Evolutionary conservation across 1,139 yeast species (phyloP).

Genomic region (Sugiyamaella grinbergsii): DNA sequence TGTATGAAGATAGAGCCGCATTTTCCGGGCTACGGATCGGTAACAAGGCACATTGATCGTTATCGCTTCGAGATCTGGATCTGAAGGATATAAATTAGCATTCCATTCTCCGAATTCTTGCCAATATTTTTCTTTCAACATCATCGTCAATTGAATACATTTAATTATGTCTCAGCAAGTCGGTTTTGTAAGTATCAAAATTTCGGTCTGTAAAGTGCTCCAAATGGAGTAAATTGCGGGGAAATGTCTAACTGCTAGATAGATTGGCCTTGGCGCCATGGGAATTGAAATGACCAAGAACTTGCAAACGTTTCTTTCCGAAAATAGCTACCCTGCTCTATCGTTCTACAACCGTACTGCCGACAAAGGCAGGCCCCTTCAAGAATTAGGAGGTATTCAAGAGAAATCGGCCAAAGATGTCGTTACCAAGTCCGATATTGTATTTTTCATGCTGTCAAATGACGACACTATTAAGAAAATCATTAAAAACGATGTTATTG

Average conservation of each 20-base stretch:
- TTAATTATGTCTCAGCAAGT: constrained; percentile 11
- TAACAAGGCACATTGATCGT: neutral
- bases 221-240: neutral
- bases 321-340: constrained; percentile 24
- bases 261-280: constrained; percentile 35
- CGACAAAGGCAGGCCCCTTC: constrained; percentile 27
- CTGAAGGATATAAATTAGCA: no score
- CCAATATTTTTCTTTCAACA: no score
- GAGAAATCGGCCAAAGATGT: constrained; percentile 26
- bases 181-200: constrained; percentile 14
- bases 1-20: neutral
- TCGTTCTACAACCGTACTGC: constrained; percentile 30
- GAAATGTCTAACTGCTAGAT: constrained; percentile 3
- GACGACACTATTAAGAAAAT: constrained; percentile 27
- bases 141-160: no score
- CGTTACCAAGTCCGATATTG: constrained; percentile 24
- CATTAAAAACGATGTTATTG: constrained; percentile 19
- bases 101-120: no score
- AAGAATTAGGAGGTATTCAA: constrained; percentile 29
- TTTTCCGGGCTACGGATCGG: neutral
- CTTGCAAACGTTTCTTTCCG: constrained; percentile 27
- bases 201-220: no score
- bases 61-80: no score
- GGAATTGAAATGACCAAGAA: constrained; percentile 31
- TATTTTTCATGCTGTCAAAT: constrained; percentile 30